Base-by-base conservation (phyloP, 225 moss, liverwort and hornwort genomes). In the Asterella californica region DNA sequence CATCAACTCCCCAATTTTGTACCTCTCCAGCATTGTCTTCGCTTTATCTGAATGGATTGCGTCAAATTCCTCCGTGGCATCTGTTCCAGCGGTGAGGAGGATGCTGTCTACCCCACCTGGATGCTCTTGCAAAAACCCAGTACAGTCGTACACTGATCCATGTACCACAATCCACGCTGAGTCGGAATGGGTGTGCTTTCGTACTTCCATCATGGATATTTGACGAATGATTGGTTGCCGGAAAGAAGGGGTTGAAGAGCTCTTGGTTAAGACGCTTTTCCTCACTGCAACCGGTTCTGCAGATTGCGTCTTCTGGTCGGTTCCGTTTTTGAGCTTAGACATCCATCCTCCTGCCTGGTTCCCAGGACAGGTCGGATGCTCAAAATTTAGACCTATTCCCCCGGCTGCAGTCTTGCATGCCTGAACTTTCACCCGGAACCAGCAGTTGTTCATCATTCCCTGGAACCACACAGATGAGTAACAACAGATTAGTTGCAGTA, bases 361-460 rank as follows among this genome's bases (percentile, higher is more conserved):
- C 19, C 94, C 94, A 0, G 94, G 93, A 42, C 76, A 82, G 0
- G 92, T 93, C 0, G 97, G 97, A 62, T 99, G 95, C 70, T 95
- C 92, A 47, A 94, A 99, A 19, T 84, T 83, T 78, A 99, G 84
- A n/a, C 86, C 87, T 7, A 94, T 66, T 25, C 88, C 87, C 15
- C 86, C 84, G 6, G 83, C 81, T 34, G 80, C 75, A 1, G 89
- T 89, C 80, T 90, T 99, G 46, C 59, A 86, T 1, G 89, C 76
- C 12, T 71, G 83, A 0, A 88, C 76, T 75, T 87, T 93, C 83
- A 93, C 92, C 75, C 92, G 86, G 68, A 92, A 99, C 97, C 97
- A 99, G 66, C 93, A 93, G 61, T 99, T 99, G 81, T 99, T 99
- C 97, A 99, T 99, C 97, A 99, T 99, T 14, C 97, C 97, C 97